Conservation (phyloP, 257 asterid species). For the Fraxinus cuspidata region DNA sequence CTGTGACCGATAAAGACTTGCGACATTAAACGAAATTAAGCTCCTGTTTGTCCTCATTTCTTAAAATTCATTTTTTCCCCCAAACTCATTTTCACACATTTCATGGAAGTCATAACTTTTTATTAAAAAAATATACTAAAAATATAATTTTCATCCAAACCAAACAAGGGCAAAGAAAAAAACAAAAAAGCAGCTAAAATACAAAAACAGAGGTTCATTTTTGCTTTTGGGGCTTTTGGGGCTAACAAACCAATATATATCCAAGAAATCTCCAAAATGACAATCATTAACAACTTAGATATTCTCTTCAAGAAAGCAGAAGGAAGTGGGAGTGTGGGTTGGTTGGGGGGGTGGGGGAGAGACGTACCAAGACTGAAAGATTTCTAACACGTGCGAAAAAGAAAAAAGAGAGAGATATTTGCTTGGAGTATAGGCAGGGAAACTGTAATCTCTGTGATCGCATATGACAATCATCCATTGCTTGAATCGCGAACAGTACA, state of each 20-base stretch:
- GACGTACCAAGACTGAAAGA: background rate
- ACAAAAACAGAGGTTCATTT: background rate
- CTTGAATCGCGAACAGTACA: conserved; percentile 6
- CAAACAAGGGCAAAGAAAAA: too few relatives aligned
- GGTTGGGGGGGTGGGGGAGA: background rate
- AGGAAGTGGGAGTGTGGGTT: too few relatives aligned
- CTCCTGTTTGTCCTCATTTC: too few relatives aligned
- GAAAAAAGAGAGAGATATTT: background rate
- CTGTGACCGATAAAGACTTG: too few relatives aligned
- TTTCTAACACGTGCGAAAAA: background rate
- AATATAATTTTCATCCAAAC: too few relatives aligned
- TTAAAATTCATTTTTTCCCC: too few relatives aligned
- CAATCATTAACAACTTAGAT: background rate
- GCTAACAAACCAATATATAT: background rate
- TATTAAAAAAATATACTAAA: too few relatives aligned
- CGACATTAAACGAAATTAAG: too few relatives aligned
- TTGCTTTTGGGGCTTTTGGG: background rate
- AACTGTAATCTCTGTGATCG: conserved; percentile 18
- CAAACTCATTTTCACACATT: too few relatives aligned
- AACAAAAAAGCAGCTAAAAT: conserved; percentile 6
- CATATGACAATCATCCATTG: conserved; percentile 6
- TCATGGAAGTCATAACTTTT: too few relatives aligned
- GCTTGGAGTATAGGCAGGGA: conserved; percentile 15
- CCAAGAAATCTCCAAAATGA: background rate
- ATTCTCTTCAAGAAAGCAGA: background rate